These are phyloP conservation scores for Claviceps paspali DNA, from an alignment of 2,329 filamentous ascomycete genomes.

Conservation along the genomic window DNA sequence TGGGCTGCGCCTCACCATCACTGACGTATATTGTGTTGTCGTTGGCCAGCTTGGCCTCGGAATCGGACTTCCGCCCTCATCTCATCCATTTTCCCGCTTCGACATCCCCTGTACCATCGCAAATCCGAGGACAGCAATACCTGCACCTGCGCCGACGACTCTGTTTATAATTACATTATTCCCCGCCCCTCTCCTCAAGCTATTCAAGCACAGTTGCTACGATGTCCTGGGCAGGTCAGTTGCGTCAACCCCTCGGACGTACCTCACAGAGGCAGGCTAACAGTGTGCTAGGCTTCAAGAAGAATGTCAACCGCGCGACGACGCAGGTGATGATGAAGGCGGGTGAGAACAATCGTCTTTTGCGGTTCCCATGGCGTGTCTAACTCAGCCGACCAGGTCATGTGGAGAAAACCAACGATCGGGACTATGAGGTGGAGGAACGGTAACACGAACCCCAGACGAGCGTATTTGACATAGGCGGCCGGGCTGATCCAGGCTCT, in stretches of 20 bases:
- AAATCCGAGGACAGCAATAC: not conserved
- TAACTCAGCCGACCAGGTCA: constrained; percentile 43
- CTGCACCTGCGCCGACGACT: not conserved
- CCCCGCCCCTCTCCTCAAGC: no score
- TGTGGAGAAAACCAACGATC: constrained; percentile 96
- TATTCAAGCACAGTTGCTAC: constrained; percentile 13
- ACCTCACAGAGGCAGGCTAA: constrained; percentile 12
- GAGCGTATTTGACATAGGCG: no score
- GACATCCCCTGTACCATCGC: not conserved
- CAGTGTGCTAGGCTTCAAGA: constrained; percentile 41
- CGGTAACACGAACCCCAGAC: no score
- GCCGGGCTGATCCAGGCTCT: constrained; percentile 11
- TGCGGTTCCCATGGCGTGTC: no score
- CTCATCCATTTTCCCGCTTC: not conserved
- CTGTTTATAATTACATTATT: not conserved
- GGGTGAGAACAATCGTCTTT: no score
- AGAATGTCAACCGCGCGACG: constrained; percentile 95
- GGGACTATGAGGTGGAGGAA: constrained; percentile 96
- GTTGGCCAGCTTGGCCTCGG: constrained; percentile 17
- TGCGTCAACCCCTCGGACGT: constrained; percentile 12
- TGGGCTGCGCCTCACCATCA: constrained; percentile 5
- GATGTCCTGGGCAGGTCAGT: constrained; percentile 59
- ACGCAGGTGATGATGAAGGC: constrained; percentile 99
- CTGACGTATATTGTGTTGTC: constrained; percentile 11
- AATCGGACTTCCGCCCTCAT: constrained; percentile 7